Evolutionary conservation across 73 alveolate genomes (phyloP), one percentile per base, ranked within the genome.

Genomic region (Paramecium sonneborni): DNA sequence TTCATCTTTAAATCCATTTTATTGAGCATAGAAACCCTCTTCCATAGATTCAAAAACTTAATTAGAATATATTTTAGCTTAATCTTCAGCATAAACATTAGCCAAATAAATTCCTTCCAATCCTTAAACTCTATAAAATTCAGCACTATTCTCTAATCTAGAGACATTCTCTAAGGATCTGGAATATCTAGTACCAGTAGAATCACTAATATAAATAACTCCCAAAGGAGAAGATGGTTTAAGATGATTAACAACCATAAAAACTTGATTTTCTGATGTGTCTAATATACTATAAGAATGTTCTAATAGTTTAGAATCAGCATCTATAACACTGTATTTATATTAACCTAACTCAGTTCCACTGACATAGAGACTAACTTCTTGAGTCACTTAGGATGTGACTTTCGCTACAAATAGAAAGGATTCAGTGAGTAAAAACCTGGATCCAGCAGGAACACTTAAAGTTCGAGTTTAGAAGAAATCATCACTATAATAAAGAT

Each of bases 341-440:
- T 79, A 43, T 43, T 23, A 23, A 0, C 90, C 86, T 72, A 72
- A 23, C 41, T 79, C 44, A 2, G 90, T 79, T 14, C 55, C 90
- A 24, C 97, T 76, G n/a, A 96, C 98, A 92, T 85, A 86, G 37
- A 97, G 92, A 24, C 85, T 91, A 55, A 97, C 98, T 39, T 92
- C 95, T 86, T 96, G 97, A 24, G 86, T 68, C 14, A 48, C 74
- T 3, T 23, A 90, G 24, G 93, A 95, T 37, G 70, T 20, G 39
- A 95, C 97, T 92, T 88, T 86, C 9, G 99, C 99, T 4, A 97
- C 97, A 46, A 97, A 92, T 85, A 95, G 85, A 92, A 92, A 97
- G 46, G 93, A 86, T 21, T 96, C 95, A 3, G 99, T 94, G 92
- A 95, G 85, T 21, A 97, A 89, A 57, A 97, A 96, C 82, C 93